Base-by-base conservation (phyloP, 306 rosid genomes). In the Dalbergia cochinchinensis region DNA sequence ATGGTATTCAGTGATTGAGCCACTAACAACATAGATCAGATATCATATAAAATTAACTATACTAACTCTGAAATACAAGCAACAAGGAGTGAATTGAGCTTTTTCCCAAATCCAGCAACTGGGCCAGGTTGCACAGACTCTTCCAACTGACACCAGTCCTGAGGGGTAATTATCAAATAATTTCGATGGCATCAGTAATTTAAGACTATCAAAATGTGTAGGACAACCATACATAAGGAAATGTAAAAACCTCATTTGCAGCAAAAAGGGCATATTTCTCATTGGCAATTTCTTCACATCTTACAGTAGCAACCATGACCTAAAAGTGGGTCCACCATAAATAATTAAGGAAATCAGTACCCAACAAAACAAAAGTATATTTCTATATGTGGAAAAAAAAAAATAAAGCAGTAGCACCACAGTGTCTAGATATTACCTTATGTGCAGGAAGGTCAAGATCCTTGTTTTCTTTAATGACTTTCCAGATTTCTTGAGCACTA, bases 231-330 rank as follows among this genome's bases (percentile, higher is more conserved):
- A 64, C 14, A 53, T 71, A 79, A 51, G 66, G 68, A 60, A 70
- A 70, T 42, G 13, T 26, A 45, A 11, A 45, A 74, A 94, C 98
- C 98, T 86, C 85, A 84, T 94, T 90, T 74, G 85, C 69, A 26
- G 83, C 65, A 84, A 91, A 87, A 80, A 83, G 65, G 9, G 85
- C 73, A 86, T 80, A 84, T 82, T 90, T 94, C 71, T 94, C 98
- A 53, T 86, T 82, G 50, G 91, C 92, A 79, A 94, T 94, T 87
- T 94, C 98, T 87, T 94, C 98, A 89, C 98, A 94, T 10, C 98
- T 90, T 59, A 94, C 98, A 42, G 97, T 91, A 55, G 98, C 98
- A 77, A 94, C 98, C 98, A 94, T 94, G 68, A 94, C 98, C 98
- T 94, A 75, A 58, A 54, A 74, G 60, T 45, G 7, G 39, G 66